Evolutionary conservation across 108 stramenopile species (phyloP).

Genomic region (Skeletonema menzelii): DNA sequence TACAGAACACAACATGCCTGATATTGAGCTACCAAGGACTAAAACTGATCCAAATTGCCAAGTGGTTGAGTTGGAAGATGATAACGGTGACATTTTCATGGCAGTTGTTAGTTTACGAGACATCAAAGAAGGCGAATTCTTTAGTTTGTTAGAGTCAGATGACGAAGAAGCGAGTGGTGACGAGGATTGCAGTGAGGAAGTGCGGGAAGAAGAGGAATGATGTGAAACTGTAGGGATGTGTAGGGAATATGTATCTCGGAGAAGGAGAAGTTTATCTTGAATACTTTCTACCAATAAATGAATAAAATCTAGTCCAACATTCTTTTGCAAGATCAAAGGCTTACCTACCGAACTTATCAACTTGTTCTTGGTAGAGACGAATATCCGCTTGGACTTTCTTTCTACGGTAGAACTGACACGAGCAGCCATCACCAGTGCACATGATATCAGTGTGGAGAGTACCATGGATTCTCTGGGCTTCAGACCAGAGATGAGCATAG

Average conservation of each 20-base stretch:
- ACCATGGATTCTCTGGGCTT: slow-evolving; percentile 97
- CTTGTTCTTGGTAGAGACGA: slow-evolving; percentile 81
- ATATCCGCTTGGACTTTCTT: slow-evolving; percentile 98
- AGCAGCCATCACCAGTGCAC: slow-evolving; percentile 98
- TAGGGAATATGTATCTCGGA: not conserved
- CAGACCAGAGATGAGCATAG: slow-evolving; percentile 91
- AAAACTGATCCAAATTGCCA: slow-evolving; percentile 70
- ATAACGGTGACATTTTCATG: slow-evolving; percentile 61
- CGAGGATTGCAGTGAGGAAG: slow-evolving; percentile 16
- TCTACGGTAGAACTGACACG: slow-evolving; percentile 97
- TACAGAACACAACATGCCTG: slow-evolving; percentile 71
- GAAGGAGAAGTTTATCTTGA: not conserved
- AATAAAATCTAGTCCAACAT: not conserved
- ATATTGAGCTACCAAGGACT: slow-evolving; percentile 70
- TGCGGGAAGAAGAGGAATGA: slow-evolving; percentile 10
- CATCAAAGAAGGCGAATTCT: slow-evolving; percentile 85
- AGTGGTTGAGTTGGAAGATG: slow-evolving; percentile 65
- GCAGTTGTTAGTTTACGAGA: slow-evolving; percentile 73
- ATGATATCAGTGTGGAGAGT: slow-evolving; percentile 96
- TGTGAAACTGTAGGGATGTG: not conserved
- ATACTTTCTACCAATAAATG: not conserved
- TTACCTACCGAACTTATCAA: slow-evolving; percentile 93
- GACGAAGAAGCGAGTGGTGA: slow-evolving; percentile 39
- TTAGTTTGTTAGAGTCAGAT: slow-evolving; percentile 76
- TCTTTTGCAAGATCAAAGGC: not conserved